Conservation (phyloP, 352 stramenopile genomes). For the Phytophthora uliginosa region DNA sequence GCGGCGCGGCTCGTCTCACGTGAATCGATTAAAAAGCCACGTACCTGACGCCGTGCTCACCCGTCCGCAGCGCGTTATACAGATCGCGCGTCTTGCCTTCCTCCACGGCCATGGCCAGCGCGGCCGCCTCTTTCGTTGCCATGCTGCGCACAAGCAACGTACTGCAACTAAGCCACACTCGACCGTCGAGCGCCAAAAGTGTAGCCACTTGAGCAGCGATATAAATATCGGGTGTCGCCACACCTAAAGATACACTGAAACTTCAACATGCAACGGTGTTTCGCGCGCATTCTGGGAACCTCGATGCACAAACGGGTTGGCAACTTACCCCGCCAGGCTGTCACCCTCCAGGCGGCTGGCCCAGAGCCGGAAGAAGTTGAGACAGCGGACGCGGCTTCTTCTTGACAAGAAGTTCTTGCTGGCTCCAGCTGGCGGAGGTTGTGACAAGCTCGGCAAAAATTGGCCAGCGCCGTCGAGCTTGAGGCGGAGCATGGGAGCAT, state of each 20-base stretch:
- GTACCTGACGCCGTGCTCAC: slow-evolving; percentile 63
- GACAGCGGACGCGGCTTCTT: slow-evolving; percentile 10
- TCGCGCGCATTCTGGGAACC: slow-evolving; percentile 1
- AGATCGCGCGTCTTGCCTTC: slow-evolving; percentile 54
- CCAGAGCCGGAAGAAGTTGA: slow-evolving; percentile 15
- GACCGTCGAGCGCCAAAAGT: slow-evolving; percentile 1
- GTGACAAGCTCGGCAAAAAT: slow-evolving; percentile 36
- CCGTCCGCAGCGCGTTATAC: slow-evolving; percentile 61
- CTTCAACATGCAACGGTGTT: slow-evolving; percentile 8
- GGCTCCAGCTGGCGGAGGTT: slow-evolving; percentile 19
- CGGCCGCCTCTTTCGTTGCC: slow-evolving; percentile 19
- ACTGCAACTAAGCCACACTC: neutral
- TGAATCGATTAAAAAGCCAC: slow-evolving; percentile 3
- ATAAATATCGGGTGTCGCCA: slow-evolving; percentile 37
- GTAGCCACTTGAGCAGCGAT: slow-evolving; percentile 22
- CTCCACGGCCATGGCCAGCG: slow-evolving; percentile 37
- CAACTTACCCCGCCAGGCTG: neutral
- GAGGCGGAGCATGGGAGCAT: slow-evolving; percentile 9
- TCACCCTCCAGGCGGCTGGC: neutral
- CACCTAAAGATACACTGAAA: slow-evolving; percentile 7
- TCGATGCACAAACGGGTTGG: slow-evolving; percentile 13
- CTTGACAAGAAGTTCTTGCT: neutral
- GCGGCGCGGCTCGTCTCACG: slow-evolving; percentile 7
- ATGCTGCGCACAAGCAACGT: slow-evolving; percentile 11
- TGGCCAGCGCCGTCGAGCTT: slow-evolving; percentile 21